A percentile compares a stretch with the other conserved stretches of the same genome.
phyloP scores from a whole-genome alignment of 352 stramenopile species.

The Nothophytophthora sp. region DNA sequence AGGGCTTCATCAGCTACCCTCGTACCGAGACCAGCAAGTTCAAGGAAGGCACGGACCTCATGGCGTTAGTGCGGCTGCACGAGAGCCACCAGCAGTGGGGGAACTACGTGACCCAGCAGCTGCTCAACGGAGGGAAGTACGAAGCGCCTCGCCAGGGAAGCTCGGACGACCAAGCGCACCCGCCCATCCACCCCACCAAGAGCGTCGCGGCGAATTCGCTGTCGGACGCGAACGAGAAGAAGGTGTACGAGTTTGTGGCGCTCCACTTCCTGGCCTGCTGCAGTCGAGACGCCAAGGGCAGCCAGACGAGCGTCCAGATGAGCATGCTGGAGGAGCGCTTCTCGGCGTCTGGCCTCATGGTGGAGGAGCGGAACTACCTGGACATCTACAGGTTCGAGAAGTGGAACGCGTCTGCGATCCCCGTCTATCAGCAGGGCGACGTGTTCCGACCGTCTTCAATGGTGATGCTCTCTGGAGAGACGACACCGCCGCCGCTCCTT shows the following conservation, averaged over 20 bases:
- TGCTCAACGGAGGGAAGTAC: conserved; percentile 68
- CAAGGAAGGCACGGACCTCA: conserved; percentile 92
- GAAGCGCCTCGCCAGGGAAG: conserved; percentile 89
- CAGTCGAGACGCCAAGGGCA: conserved; percentile 93
- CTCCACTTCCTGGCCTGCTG: conserved; percentile 99
- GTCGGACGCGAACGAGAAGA: conserved; percentile 87
- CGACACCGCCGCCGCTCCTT: conserved; percentile 85
- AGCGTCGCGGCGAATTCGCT: conserved; percentile 75
- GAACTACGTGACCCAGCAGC: conserved; percentile 64
- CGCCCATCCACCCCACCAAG: conserved; percentile 99
- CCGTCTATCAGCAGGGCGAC: conserved; percentile 79
- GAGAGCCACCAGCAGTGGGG: conserved; percentile 75
- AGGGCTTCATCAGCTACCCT: conserved; percentile 98
- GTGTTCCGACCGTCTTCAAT: conserved; percentile 72
- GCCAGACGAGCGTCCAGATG: conserved; percentile 90
- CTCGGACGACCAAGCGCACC: conserved; percentile 97
- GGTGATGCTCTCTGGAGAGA: conserved; percentile 73
- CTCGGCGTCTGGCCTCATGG: conserved; percentile 86
- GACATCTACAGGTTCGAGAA: conserved; percentile 96
- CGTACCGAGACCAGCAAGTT: conserved; percentile 99
- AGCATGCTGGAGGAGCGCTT: conserved; percentile 90
- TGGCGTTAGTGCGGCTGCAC: conserved; percentile 74
- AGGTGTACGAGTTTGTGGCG: conserved; percentile 97
- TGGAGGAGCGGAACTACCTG: conserved; percentile 93
- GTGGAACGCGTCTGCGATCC: conserved; percentile 88